Evolutionary conservation across 768 basidiomycete genomes (phyloP), one percentile per base, ranked within the genome.

Genomic region (Trametes elegans): DNA sequence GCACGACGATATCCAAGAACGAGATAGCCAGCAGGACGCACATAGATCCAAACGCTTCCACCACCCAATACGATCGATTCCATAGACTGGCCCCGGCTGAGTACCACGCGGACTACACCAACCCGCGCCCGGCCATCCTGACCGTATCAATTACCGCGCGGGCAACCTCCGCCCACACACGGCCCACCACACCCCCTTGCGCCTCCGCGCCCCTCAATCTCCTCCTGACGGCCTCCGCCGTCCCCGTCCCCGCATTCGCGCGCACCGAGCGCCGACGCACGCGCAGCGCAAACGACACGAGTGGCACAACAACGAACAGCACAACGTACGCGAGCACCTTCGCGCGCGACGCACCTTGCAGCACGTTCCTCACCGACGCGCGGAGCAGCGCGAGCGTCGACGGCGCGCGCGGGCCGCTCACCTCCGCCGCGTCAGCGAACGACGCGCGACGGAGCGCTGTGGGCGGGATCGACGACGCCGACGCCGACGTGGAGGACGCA

Each of bases 121-220:
- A 69, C 18, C 88, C 89, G 59, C 85, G 80, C 18, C 87, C 88
- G 1, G 83, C 88, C 88, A 91, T 90, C 62, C 75, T 78, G 28
- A 87, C 76, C 3, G 86, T 85, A 71, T 91, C 88, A 42, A 71
- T 67, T 14, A 91, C 73, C 5, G 77, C 81, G 38, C 76, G 74
- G 3, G 79, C 61, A 7, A 78, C 62, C 62, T 81, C 82, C 18
- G 68, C 68, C 82, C 85, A 85, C 28, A 79, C 70, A 29, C 70
- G 71, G 14, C 66, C 64, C 11, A 76, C 47, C 39, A 73, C 59
- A 31, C 70, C 74, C 11, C 55, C 68, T 28, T 68, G 76, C 62
- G 73, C 18, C 58, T 67, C 18, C 72, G 74, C n/a, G 68, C 71
- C 58, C 73, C 59, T 71, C 47, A 90, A 66, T 43, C 83, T 73